Percentiles rank a stretch among this genome's conserved stretches.
phyloP scores from a whole-genome alignment of 176 grass and related monocot genomes.

The bread wheat (Triticum aestivum) region DNA sequence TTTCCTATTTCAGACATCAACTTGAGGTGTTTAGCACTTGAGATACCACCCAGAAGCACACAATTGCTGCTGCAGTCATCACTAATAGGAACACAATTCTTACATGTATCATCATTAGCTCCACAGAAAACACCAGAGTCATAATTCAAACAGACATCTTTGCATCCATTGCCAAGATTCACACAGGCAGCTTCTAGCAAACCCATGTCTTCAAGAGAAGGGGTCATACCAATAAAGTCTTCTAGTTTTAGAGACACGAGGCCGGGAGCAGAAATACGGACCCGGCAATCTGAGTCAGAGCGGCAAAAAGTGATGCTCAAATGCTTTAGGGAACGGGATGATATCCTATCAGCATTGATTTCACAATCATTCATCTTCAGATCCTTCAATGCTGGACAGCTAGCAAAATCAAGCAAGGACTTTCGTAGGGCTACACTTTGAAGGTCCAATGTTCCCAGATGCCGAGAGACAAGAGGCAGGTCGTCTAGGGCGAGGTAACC shows the following conservation, averaged over 20 bases:
- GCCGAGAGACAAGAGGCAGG: not conserved
- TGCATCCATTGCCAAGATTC: not conserved
- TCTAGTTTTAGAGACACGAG: not conserved
- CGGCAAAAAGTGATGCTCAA: not conserved
- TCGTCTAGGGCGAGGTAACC: not conserved
- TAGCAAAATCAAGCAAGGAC: not conserved
- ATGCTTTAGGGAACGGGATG: not conserved
- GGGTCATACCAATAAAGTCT: not conserved
- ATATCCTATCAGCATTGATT: not conserved
- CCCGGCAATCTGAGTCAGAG: not conserved
- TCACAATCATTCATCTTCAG: not conserved
- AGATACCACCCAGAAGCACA: slow-evolving; percentile 16
- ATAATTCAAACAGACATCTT: not conserved
- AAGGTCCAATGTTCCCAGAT: not conserved
- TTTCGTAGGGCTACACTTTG: not conserved
- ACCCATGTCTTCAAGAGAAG: not conserved
- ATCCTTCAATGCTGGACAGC: not conserved
- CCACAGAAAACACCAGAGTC: not conserved
- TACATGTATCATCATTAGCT: not conserved
- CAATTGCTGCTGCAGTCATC: not conserved
- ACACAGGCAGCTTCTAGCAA: not conserved
- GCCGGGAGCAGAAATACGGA: not conserved
- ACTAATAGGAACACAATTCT: not conserved
- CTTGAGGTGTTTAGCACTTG: not conserved
- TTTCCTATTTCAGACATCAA: not conserved